Percentiles rank a stretch among this genome's conserved stretches.
These are phyloP conservation scores for Talinum fruticosum DNA, from an alignment of 148 eudicot genomes.

Conservation along the genomic window DNA sequence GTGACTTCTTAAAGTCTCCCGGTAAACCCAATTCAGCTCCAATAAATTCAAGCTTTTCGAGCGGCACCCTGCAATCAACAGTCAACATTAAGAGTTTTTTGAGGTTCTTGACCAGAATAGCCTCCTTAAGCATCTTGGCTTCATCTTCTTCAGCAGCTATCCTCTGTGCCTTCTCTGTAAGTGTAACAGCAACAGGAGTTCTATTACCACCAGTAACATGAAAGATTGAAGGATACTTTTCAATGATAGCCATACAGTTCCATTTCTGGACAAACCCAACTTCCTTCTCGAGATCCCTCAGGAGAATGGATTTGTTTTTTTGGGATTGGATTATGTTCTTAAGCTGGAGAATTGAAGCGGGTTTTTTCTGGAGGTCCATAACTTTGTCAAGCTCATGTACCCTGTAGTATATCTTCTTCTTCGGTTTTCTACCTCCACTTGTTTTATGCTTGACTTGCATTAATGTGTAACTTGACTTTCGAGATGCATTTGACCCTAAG, in stretches of 20 bases:
- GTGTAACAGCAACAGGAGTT: constrained; percentile 51
- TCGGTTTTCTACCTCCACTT: constrained; percentile 73
- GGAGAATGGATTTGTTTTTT: constrained; percentile 53
- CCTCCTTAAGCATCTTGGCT: constrained; percentile 67
- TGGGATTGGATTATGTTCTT: constrained; percentile 69
- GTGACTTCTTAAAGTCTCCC: constrained; percentile 45
- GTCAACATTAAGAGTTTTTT: constrained; percentile 87
- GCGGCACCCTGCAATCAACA: constrained; percentile 70
- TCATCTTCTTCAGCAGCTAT: constrained; percentile 63
- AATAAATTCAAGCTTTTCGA: constrained; percentile 63
- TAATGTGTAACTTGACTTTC: constrained; percentile 36
- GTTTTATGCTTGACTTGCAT: constrained; percentile 55
- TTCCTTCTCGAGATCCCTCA: constrained; percentile 90
- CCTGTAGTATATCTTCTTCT: constrained; percentile 68
- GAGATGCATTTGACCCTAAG: constrained; percentile 23
- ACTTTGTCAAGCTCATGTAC: constrained; percentile 78
- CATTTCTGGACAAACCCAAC: constrained; percentile 92
- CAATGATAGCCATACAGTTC: constrained; percentile 82
- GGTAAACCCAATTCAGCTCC: constrained; percentile 72
- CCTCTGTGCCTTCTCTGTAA: constrained; percentile 59
- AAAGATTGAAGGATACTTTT: constrained; percentile 77
- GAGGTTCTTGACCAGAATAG: constrained; percentile 69
- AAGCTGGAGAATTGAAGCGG: constrained; percentile 55
- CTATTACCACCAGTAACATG: constrained; percentile 59
- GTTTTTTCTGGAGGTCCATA: constrained; percentile 85